Conservation (phyloP, 305 asterid genomes). For the Coffea humblotiana region DNA sequence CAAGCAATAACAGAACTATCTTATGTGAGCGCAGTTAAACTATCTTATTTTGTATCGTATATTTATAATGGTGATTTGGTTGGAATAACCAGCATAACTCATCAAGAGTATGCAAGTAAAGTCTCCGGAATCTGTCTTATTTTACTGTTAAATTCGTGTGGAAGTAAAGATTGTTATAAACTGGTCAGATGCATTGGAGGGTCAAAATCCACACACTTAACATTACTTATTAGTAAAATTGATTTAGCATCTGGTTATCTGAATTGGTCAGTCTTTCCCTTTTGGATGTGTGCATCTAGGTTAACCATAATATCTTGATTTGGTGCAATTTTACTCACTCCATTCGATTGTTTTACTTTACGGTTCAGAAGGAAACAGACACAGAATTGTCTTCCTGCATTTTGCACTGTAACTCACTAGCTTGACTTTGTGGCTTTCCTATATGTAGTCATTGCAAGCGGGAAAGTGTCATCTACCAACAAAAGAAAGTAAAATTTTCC, state of each 20-base stretch:
- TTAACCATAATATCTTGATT: conserved; percentile 3
- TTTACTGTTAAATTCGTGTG: background rate
- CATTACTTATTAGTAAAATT: background rate
- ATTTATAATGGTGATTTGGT: background rate
- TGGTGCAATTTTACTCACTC: background rate
- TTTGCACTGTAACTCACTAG: background rate
- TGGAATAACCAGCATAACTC: background rate
- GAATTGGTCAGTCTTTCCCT: background rate
- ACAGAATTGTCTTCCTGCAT: background rate
- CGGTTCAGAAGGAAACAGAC: background rate
- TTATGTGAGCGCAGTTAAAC: too few species aligned
- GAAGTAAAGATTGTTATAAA: background rate
- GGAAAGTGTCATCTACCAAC: background rate
- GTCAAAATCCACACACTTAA: background rate
- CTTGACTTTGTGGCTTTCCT: background rate
- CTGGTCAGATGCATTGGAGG: background rate
- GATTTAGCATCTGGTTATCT: background rate
- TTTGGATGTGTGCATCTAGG: background rate
- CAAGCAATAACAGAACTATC: background rate
- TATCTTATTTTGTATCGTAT: background rate
- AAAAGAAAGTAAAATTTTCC: too few species aligned
- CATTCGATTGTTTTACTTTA: background rate
- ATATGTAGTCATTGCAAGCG: background rate
- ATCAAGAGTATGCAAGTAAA: background rate
- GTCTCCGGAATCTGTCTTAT: too few species aligned